These are phyloP conservation scores for Ammopiptanthus mongolicus DNA, from an alignment of 306 rosid genomes.

Conservation along the genomic window DNA sequence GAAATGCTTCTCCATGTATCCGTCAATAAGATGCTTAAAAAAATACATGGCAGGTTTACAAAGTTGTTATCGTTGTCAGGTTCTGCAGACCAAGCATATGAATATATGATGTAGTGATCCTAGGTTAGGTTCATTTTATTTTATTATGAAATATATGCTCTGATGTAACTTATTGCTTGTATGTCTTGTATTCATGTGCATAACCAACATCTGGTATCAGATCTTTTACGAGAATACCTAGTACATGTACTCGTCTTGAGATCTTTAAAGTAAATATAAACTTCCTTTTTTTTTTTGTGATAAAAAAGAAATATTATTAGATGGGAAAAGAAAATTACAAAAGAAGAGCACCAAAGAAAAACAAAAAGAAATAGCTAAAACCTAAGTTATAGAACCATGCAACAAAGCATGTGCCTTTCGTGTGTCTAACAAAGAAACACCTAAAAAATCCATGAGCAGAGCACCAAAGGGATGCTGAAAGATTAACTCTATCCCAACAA, in stretches of 20 bases:
- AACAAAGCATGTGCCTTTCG: too few species aligned
- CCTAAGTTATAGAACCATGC: too few species aligned
- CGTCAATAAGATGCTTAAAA: background rate
- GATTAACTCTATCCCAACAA: too few species aligned
- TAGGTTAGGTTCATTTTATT: slow-evolving; percentile 9
- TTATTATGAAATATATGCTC: background rate
- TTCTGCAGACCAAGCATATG: background rate
- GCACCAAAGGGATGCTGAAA: too few species aligned
- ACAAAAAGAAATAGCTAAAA: too few species aligned
- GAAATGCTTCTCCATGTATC: background rate
- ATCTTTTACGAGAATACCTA: background rate
- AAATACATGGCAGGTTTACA: background rate
- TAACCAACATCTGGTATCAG: background rate
- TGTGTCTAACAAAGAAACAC: too few species aligned
- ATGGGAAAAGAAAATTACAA: too few species aligned
- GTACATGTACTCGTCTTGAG: background rate
- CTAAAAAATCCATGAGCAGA: too few species aligned
- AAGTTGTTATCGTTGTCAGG: background rate
- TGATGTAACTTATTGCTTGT: background rate
- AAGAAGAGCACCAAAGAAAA: too few species aligned
- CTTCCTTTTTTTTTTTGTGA: too few species aligned
- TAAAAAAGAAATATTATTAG: too few species aligned
- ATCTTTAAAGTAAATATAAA: background rate
- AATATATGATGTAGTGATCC: background rate
- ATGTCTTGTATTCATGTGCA: background rate